Conservation (phyloP, 139 green algal species). For the Ulvella scutata region DNA sequence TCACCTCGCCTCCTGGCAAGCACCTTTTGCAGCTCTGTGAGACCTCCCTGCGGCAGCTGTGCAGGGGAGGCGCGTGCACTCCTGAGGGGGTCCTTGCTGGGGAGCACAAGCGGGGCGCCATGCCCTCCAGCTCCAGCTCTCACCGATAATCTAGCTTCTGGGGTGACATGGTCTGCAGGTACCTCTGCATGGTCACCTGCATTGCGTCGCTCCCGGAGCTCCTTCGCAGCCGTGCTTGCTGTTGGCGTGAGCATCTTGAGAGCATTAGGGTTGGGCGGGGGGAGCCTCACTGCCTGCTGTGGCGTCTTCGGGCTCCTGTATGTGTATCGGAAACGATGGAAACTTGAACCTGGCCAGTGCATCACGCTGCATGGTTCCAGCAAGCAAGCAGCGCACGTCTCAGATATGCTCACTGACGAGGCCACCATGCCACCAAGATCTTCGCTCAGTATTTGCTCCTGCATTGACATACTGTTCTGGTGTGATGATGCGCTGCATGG, state of each 20-base stretch:
- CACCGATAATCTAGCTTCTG: not conserved
- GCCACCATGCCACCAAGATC: not conserved
- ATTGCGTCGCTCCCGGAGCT: not conserved
- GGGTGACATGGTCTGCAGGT: not conserved
- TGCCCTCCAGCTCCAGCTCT: not conserved
- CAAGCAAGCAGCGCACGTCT: not conserved
- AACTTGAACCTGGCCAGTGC: too few species aligned
- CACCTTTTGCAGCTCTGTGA: not conserved
- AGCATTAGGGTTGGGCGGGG: not conserved
- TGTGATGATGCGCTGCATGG: too few species aligned
- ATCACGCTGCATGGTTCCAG: not conserved
- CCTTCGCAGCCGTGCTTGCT: not conserved
- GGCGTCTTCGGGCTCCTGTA: not conserved
- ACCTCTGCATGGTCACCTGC: not conserved
- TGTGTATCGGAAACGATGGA: not conserved
- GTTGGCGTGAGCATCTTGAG: not conserved
- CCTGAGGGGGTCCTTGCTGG: not conserved
- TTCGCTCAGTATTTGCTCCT: not conserved
- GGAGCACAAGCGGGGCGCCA: not conserved
- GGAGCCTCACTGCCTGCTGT: not conserved
- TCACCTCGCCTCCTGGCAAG: not conserved
- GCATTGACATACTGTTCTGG: too few species aligned
- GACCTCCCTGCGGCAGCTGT: not conserved
- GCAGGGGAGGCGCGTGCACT: not conserved
- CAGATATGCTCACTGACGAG: not conserved